A percentile compares a stretch with the other conserved stretches of the same genome.
phyloP scores from a whole-genome alignment of 2,329 filamentous ascomycete genomes.

The Pseudonectria buxi region DNA sequence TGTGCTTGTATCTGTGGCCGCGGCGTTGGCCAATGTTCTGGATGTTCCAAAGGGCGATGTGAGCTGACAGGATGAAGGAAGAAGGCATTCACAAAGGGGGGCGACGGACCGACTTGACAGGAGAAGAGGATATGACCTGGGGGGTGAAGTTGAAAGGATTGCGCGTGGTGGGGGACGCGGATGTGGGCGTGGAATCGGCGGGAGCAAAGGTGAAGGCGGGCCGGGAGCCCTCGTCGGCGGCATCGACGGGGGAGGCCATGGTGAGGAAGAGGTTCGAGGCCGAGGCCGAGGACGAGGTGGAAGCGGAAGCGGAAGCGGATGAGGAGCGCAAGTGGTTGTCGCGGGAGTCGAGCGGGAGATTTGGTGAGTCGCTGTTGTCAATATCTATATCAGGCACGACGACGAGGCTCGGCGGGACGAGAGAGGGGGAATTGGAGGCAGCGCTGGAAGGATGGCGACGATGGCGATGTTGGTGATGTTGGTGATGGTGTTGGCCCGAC shows the following conservation, averaged over 20 bases:
- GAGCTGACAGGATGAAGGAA: slow-evolving; percentile 3
- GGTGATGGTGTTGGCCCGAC: slow-evolving; percentile 12
- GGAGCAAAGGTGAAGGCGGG: slow-evolving; percentile 1
- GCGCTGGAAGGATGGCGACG: too few species aligned
- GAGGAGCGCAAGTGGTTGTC: too few species aligned
- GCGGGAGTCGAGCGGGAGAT: slow-evolving; percentile 2
- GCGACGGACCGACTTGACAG: slow-evolving; percentile 65
- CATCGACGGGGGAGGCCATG: slow-evolving; percentile 19
- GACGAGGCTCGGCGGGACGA: slow-evolving; percentile 20
- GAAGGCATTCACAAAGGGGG: background rate
- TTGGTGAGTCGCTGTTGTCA: slow-evolving; percentile 7
- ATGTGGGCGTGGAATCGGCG: background rate
- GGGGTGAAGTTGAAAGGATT: slow-evolving; percentile 96
- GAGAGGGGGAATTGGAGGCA: slow-evolving; percentile 8
- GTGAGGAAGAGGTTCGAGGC: background rate
- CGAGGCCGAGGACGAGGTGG: background rate
- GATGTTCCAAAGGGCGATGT: background rate
- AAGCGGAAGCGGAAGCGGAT: background rate
- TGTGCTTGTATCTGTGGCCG: slow-evolving; percentile 97
- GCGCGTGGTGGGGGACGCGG: slow-evolving; percentile 26
- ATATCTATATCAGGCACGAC: slow-evolving; percentile 11
- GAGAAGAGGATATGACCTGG: slow-evolving; percentile 65
- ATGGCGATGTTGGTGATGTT: slow-evolving; percentile 8
- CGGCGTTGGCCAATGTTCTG: slow-evolving; percentile 85
- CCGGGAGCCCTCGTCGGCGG: slow-evolving; percentile 7